Evolutionary conservation across 176 grass and related monocot species (phyloP), one percentile per base, ranked within the genome.

Genomic region (Canna indica): DNA sequence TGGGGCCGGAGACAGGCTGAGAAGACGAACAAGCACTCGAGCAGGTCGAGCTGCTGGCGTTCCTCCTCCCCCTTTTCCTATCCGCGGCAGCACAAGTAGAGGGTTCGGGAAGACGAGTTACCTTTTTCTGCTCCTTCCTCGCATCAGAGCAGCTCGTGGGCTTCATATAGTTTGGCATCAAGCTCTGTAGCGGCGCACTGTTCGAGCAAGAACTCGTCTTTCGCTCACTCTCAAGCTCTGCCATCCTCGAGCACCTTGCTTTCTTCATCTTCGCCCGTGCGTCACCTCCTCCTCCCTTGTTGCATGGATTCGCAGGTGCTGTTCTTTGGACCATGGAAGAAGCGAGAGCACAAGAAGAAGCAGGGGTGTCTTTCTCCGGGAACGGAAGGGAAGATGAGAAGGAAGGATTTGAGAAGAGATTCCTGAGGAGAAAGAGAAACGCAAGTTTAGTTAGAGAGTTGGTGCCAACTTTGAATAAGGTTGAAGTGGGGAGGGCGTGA

Each of bases 131-230:
- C 45, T 84, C 88, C 30, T 44, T 78, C 73, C 86, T 93, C 22
- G 86, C 90, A 71, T 87, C 95, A 45, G 90, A 99, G 76, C 95
- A 90, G 73, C 28, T 90, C 45, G 95, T 99, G 57, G 75, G 86
- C 69, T 82, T 75, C 95, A 99, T 99, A 53, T 99, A 99, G 68
- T 84, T 90, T 7, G 95, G 95, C 64, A 99, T 76, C 22, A 68
- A 66, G 3, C 79, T 73, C 80, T 45, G 36, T 18, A 54, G 68
- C 26, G 22, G 8, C 3, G 12, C 39, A 6, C 20, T 59, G 15
- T n/a, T 7, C 22, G 56, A 44, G 41, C 41, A 44, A 44, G 5
- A 44, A 44, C 41, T 44, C 41, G 0, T 44, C 56, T n/a, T n/a
- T n/a, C n/a, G n/a, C n/a, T 59, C 59, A 28, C 14, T 53, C 28